A percentile compares a stretch with the other conserved stretches of the same genome.
Conservation (phyloP, 768 basidiomycete genomes). For the Flagelloscypha sp. region DNA sequence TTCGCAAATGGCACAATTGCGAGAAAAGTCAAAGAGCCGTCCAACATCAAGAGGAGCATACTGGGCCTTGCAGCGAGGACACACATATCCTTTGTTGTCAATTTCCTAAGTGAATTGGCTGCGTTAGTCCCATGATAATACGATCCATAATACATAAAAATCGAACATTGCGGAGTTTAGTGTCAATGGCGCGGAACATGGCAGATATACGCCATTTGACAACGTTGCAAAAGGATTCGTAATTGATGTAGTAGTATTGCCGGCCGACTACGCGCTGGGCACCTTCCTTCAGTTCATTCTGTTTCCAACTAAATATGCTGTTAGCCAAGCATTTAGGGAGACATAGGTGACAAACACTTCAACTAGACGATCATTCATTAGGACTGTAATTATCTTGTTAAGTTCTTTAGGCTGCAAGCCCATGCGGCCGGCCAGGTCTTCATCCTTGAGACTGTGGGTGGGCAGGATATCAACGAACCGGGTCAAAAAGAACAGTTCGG, state of each 20-base stretch:
- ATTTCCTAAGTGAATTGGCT: constrained; percentile 57
- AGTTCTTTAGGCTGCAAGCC: constrained; percentile 85
- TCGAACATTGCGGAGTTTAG: constrained; percentile 78
- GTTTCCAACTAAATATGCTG: constrained; percentile 54
- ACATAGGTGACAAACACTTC: constrained; percentile 57
- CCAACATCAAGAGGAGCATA: constrained; percentile 84
- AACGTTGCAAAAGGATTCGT: constrained; percentile 91
- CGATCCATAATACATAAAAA: constrained; percentile 1
- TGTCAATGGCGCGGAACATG: constrained; percentile 86
- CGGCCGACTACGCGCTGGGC: constrained; percentile 80
- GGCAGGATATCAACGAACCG: constrained; percentile 19
- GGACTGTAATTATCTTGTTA: constrained; percentile 78
- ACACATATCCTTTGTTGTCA: constrained; percentile 96
- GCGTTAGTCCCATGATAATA: not conserved
- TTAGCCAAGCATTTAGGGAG: constrained; percentile 20
- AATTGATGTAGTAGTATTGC: constrained; percentile 96
- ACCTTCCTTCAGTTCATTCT: constrained; percentile 87
- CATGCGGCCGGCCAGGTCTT: constrained; percentile 86
- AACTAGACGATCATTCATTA: constrained; percentile 72
- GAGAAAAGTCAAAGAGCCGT: constrained; percentile 66
- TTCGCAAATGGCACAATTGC: constrained; percentile 73
- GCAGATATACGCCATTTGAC: constrained; percentile 95
- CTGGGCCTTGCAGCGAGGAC: constrained; percentile 76
- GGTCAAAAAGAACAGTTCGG: constrained; percentile 15
- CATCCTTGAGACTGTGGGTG: constrained; percentile 75